Evolutionary conservation across 2,329 filamentous ascomycete species (phyloP), one percentile per base, ranked within the genome.

Genomic region (Kalaharituber pfeilii): DNA sequence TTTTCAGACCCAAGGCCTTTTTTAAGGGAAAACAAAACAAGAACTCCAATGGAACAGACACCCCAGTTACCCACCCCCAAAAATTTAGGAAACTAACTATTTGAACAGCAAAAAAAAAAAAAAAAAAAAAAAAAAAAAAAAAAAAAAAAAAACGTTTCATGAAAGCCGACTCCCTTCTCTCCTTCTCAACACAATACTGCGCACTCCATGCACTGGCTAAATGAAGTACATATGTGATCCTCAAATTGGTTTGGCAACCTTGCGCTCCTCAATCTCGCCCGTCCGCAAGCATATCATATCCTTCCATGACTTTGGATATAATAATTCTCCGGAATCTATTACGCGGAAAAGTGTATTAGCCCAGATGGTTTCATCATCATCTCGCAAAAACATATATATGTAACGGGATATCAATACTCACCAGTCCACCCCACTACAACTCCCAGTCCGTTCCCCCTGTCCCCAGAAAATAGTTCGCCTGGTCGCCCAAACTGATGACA

Each of bases 261-360:
- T 98, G 67, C 91, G 80, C 61, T 71, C 71, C 75, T 96, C 91
- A 61, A 74, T 79, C 47, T 73, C 66, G 2, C 86, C 87, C 5
- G 82, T 93, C 65, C 82, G 79, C 0, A 81, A 79, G 71, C 96
- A 89, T 65, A 78, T 77, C 71, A 93, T 94, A 70, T 96, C 89
- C 71, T 82, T 93, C 91, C 91, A 98, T 69, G 67, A 94, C 86
- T 59, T 53, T 53, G 30, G 33, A 81, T 6, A 88, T 89, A 80
- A 95, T 85, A 36, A 96, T 84, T 55, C 96, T 88, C 2, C 89
- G 91, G 29, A 93, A 73, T 67, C 94, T 84, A 68, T 96, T 95
- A 62, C 79, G 79, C 26, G 13, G 42, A 15, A 5, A 45, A 15
- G 52, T 20, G 54, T 50, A 18, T 30, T 15, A 29, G 9, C 5